Evolutionary conservation across 192 early-diverging fungal genomes (phyloP).

Genomic region (Podila minutissima): DNA sequence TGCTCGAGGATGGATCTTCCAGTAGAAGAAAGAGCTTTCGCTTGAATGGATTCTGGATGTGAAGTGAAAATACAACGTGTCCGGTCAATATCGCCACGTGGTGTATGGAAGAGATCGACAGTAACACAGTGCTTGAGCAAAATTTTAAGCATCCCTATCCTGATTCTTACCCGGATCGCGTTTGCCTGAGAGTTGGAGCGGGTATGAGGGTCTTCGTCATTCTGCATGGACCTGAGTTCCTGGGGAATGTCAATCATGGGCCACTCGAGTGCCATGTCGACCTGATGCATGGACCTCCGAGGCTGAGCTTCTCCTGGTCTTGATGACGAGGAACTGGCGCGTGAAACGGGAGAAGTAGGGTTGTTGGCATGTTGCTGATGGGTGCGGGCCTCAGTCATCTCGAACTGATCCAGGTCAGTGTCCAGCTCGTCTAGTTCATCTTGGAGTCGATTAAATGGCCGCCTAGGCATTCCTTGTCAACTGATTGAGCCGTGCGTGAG

Average conservation of each 20-base stretch:
- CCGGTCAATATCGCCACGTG: too few species aligned
- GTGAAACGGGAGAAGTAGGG: constrained; percentile 29
- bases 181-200: constrained; percentile 57
- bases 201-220: constrained; percentile 30
- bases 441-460: constrained; percentile 41
- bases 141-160: not conserved
- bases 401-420: constrained; percentile 30
- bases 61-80: not conserved
- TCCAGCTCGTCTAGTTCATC: constrained; percentile 45
- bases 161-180: constrained; percentile 45
- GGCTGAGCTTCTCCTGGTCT: constrained; percentile 27
- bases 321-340: constrained; percentile 35
- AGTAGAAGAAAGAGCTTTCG: constrained; percentile 74
- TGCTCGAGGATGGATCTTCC: constrained; percentile 81
- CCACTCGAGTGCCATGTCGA: constrained; percentile 50
- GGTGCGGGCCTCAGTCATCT: constrained; percentile 38
- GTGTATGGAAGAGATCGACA: too few species aligned
- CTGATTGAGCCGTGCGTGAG: not conserved
- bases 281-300: constrained; percentile 40
- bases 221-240: constrained; percentile 46
- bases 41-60: constrained; percentile 53
- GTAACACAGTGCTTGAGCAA: too few species aligned
- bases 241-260: constrained; percentile 55
- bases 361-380: constrained; percentile 16
- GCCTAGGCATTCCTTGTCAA: constrained; percentile 20